Evolutionary conservation across 2,329 filamentous ascomycete species (phyloP).

Genomic region (Teratosphaeria zuluensis): DNA sequence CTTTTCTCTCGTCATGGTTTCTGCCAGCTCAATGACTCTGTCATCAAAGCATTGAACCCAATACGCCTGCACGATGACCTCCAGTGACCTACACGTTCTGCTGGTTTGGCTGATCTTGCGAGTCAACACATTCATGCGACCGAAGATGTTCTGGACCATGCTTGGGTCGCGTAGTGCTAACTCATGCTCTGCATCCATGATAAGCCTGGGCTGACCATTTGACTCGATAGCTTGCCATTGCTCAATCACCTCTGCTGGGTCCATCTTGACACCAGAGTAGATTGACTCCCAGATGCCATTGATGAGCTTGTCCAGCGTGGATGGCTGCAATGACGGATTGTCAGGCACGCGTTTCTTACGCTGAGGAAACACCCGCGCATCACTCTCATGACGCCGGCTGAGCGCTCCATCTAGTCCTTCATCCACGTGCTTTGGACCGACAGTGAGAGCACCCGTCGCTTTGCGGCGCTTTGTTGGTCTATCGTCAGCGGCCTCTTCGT

Average conservation of each 20-base stretch:
- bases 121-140: conserved; percentile 34
- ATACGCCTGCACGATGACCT: conserved; percentile 49
- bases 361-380: conserved; percentile 11
- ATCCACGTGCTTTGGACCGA: conserved; percentile 5
- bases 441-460: conserved; percentile 24
- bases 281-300: conserved; percentile 43
- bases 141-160: conserved; percentile 24
- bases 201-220: conserved; percentile 18
- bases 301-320: conserved; percentile 40
- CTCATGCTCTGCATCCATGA: conserved; percentile 14
- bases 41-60: conserved; percentile 49
- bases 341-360: conserved; percentile 22
- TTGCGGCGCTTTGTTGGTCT: conserved; percentile 34
- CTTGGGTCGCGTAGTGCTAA: conserved; percentile 10
- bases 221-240: conserved; percentile 26
- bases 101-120: conserved; percentile 41
- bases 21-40: conserved; percentile 35
- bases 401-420: neutral
- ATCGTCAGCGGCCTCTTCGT: conserved; percentile 3
- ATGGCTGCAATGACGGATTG: conserved; percentile 37
- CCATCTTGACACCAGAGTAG: conserved; percentile 33
- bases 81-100: conserved; percentile 46
- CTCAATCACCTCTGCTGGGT: conserved; percentile 28
- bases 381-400: conserved; percentile 13
- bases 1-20: conserved; percentile 26